phyloP scores from a whole-genome alignment of 1,284 basidiomycete genomes.

The Malassezia arunalokei region DNA sequence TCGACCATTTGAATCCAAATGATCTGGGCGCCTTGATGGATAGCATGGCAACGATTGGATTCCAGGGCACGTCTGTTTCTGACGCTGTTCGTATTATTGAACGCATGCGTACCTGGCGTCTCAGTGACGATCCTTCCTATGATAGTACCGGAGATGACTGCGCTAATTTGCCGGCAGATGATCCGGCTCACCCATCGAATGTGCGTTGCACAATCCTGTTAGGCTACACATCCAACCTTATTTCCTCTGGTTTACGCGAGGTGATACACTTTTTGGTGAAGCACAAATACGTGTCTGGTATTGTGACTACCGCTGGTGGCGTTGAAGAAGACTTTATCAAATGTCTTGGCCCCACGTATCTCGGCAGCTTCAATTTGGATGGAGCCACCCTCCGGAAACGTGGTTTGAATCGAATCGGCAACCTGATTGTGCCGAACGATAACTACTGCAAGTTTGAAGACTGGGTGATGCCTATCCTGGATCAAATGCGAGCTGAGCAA shows the following conservation, averaged over 20 bases:
- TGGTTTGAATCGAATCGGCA: constrained; percentile 95
- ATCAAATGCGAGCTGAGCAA: constrained; percentile 82
- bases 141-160: constrained; percentile 14
- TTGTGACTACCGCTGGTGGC: constrained; percentile 95
- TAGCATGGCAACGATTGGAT: constrained; percentile 80
- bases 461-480: constrained; percentile 89
- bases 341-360: constrained; percentile 86
- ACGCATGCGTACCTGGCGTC: constrained; percentile 54
- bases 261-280: constrained; percentile 85
- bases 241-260: constrained; percentile 91
- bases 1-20: constrained; percentile 61
- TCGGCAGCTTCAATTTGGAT: constrained; percentile 74
- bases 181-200: constrained; percentile 40
- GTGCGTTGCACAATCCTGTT: constrained; percentile 79
- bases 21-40: constrained; percentile 55
- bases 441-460: constrained; percentile 99
- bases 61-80: constrained; percentile 83
- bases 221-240: constrained; percentile 95
- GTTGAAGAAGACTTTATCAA: constrained; percentile 99
- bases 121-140: constrained; percentile 18
- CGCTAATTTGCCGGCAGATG: constrained; percentile 18
- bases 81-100: constrained; percentile 80
- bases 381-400: constrained; percentile 72
- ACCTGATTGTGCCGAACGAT: constrained; percentile 90
- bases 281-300: constrained; percentile 72